A percentile compares a stretch with the other conserved stretches of the same genome.
Evolutionary conservation across 192 early-diverging fungal species (phyloP).

Genomic region (Coemansia sp.): DNA sequence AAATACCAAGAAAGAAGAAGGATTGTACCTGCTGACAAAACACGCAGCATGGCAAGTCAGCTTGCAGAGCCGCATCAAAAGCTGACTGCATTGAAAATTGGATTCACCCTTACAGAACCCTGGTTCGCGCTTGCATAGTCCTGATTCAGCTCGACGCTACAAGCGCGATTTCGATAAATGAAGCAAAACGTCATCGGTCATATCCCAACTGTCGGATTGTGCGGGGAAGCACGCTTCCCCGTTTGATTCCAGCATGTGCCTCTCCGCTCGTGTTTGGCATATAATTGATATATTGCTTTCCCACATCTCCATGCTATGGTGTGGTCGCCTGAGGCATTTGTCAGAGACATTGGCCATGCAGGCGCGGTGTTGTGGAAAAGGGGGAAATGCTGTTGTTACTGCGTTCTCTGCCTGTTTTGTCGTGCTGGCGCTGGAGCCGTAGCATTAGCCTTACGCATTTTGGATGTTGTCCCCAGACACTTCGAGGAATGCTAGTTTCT

Average conservation of each 20-base stretch:
- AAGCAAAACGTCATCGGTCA: background rate
- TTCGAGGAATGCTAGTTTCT: conserved; percentile 1
- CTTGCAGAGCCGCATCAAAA: background rate
- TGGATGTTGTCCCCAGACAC: background rate
- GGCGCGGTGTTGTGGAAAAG: background rate
- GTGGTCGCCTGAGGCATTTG: background rate
- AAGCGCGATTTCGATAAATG: too few relatives aligned
- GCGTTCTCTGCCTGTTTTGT: conserved; percentile 8
- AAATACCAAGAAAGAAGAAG: background rate
- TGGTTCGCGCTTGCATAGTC: background rate
- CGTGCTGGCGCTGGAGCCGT: conserved; percentile 11
- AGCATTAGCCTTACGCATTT: conserved; percentile 4
- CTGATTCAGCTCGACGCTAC: background rate
- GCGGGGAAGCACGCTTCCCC: conserved; percentile 1
- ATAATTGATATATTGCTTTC: conserved; percentile 8
- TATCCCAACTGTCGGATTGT: background rate
- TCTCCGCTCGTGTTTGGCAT: background rate
- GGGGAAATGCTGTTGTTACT: conserved; percentile 8
- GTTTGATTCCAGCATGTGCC: background rate
- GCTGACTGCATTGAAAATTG: background rate
- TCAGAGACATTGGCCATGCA: conserved; percentile 14
- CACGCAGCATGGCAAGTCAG: background rate
- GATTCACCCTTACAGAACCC: background rate
- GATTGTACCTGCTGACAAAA: background rate
- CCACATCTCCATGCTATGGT: conserved; percentile 1